A percentile compares a stretch with the other conserved stretches of the same genome.
These are phyloP conservation scores for Heliamphora pulchella DNA, from an alignment of 179 eudicot genomes.

Conservation along the genomic window DNA sequence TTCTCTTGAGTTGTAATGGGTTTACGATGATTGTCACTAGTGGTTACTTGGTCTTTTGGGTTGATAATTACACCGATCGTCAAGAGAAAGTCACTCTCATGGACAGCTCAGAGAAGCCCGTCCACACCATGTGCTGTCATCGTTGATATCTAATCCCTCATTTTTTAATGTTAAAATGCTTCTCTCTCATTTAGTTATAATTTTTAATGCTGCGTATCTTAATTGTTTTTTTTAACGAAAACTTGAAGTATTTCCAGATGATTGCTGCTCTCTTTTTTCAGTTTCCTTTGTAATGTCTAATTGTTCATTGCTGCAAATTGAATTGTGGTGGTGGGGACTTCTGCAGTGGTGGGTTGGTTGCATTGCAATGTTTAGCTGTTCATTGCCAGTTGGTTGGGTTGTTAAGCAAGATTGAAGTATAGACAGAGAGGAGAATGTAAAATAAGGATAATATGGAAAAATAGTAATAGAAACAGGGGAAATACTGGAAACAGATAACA, in stretches of 20 bases:
- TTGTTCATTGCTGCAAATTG: too few relatives aligned
- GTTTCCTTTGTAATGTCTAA: too few relatives aligned
- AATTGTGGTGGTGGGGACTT: too few relatives aligned
- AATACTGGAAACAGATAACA: too few relatives aligned
- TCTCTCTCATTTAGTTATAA: background rate
- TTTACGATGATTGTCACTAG: conserved; percentile 55
- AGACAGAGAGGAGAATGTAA: too few relatives aligned
- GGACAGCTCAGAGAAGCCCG: conserved; percentile 54
- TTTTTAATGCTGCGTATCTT: background rate
- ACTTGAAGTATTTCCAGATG: conserved; percentile 22
- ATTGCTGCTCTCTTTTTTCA: conserved; percentile 13
- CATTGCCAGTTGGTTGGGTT: too few relatives aligned
- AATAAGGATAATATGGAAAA: too few relatives aligned
- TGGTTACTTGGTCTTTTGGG: conserved; percentile 51
- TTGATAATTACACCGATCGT: conserved; percentile 44
- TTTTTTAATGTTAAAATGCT: background rate
- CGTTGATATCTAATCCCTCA: too few relatives aligned
- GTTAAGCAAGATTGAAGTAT: too few relatives aligned
- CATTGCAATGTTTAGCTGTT: too few relatives aligned
- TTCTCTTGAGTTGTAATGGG: conserved; percentile 44
- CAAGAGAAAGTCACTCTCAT: conserved; percentile 42
- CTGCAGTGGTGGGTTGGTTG: too few relatives aligned
- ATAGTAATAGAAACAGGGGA: too few relatives aligned
- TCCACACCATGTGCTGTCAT: conserved; percentile 44
- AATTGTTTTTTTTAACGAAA: conserved; percentile 14